Evolutionary conservation across 768 basidiomycete genomes (phyloP), one percentile per base, ranked within the genome.

Genomic region (Termitomyces sp.): DNA sequence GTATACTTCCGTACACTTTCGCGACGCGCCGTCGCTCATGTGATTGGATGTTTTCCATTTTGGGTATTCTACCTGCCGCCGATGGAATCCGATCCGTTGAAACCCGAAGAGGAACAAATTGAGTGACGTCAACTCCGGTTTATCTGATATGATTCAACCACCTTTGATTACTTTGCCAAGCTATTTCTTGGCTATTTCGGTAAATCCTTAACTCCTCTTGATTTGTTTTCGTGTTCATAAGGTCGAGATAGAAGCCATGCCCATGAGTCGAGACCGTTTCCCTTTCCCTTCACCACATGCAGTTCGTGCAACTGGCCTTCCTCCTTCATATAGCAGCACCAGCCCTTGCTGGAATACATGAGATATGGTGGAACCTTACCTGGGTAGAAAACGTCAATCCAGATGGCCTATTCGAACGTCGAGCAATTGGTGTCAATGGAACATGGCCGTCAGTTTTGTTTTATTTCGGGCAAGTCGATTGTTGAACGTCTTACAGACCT

Each of bases 311-410:
- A 67, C 65, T 62, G 62, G 54, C 51, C 57, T 49, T 55, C 61
- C 61, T 76, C 20, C 65, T 74, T 20, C 60, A 65, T 12, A 53
- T 77, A 44, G 68, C 74, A 39, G 60, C 74, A 3, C 70, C 76
- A 32, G 80, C 69, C n/a, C 64, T 82, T 16, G 88, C 85, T n/a
- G 87, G 80, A 27, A 76, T 89, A 16, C 78, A 84, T 2, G 90
- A 92, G 64, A 56, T 84, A 14, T 92, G 90, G 90, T 95, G 94
- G 94, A 88, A 97, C 69, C 79, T 98, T 71, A 88, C 92, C 50
- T 95, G 92, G 59, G 86, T 92, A 54, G 71, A 85, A 26, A 71
- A 85, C 59, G 88, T 82, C 46, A 92, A 87, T 71, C 96, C 96
- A 2, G 94, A 96, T 67, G 92, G 90, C 5, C 82, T 94, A 52